Base-by-base conservation (phyloP, 2,329 filamentous ascomycete genomes). In the Teratosphaeria pseudoeucalypti region DNA sequence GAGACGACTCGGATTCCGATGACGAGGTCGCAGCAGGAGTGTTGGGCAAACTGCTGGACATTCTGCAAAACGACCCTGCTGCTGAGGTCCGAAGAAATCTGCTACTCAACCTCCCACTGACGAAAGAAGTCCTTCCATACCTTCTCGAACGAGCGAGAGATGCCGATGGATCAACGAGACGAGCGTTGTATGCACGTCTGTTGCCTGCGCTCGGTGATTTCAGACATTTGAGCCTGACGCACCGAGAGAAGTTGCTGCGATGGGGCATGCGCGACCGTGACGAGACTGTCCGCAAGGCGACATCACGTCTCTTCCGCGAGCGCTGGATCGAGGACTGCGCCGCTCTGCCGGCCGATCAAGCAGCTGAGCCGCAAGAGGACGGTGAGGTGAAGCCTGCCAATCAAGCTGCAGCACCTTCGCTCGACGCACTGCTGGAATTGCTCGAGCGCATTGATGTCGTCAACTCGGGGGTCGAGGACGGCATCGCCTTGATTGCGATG, bases 271-370 rank as follows among this genome's bases (percentile, higher is more conserved):
- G 92, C 47, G 94, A 99, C 72, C 85, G 94, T 73, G 94, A 99
- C 66, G 92, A 97, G 65, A 90, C 88, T 66, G 94, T 99, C 12
- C 85, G 92, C 57, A 95, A 96, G 72, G 92, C 92, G 9, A 89
- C 94, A 3, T 90, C 89, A 7, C 87, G 89, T 54, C 79, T 97
- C 6, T 99, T 99, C 76, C 85, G 88, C 62, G 92, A 96, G 70
- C 85, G 90, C n/a, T 99, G 94, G 94, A 92, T 99, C 62, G 92
- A 97, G 70, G 90, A 97, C 70, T 96, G 92, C 67, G 91, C 89
- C 6, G 87, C 87, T 2, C 79, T 82, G 1, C 78, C 81, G 7
- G 82, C 85, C 43, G 79, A 80, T 19, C 83, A 84, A 47, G 77
- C 81, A 10, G 82, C 81, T 37, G 81, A 82, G 55, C 78, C 81